These are phyloP conservation scores for Eucalyptus cloeziana DNA, from an alignment of 345 rosid species.

Conservation along the genomic window DNA sequence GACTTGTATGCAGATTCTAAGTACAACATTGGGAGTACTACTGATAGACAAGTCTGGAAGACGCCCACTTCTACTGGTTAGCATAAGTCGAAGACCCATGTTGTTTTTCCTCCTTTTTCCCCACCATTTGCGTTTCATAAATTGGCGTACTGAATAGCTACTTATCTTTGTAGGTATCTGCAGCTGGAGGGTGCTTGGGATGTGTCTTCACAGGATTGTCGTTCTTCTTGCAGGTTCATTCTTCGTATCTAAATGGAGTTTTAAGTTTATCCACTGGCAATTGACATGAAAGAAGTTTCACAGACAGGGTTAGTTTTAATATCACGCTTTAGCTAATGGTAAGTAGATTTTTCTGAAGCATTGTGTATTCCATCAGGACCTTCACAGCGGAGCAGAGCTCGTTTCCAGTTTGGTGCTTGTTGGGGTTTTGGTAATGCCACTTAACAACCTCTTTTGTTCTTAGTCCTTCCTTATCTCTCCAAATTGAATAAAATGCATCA, in stretches of 20 bases:
- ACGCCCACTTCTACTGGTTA: conserved; percentile 13
- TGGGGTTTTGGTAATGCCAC: conserved; percentile 21
- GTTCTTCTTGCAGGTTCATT: conserved; percentile 13
- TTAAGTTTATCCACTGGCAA: neutral
- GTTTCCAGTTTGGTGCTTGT: conserved; percentile 15
- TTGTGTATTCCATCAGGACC: conserved; percentile 5
- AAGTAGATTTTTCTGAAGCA: neutral
- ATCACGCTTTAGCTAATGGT: neutral
- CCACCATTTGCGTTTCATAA: neutral
- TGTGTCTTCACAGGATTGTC: conserved; percentile 22
- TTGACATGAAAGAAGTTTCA: neutral
- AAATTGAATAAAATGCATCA: neutral
- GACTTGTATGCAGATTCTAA: conserved; percentile 2
- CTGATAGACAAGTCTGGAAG: conserved; percentile 15
- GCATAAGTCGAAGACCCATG: neutral
- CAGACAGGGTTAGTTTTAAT: neutral
- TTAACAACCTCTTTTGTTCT: neutral
- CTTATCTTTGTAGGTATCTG: conserved; percentile 16
- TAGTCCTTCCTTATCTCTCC: neutral
- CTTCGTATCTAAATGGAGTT: neutral
- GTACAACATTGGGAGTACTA: conserved; percentile 5
- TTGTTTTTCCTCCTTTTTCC: neutral
- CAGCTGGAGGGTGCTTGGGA: conserved; percentile 17
- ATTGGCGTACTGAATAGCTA: neutral
- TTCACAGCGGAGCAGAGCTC: neutral